Percentiles rank a stretch among this genome's conserved stretches.
Conservation (phyloP, 2,329 filamentous ascomycete species). For the Phyllosticta citribraziliensis region DNA sequence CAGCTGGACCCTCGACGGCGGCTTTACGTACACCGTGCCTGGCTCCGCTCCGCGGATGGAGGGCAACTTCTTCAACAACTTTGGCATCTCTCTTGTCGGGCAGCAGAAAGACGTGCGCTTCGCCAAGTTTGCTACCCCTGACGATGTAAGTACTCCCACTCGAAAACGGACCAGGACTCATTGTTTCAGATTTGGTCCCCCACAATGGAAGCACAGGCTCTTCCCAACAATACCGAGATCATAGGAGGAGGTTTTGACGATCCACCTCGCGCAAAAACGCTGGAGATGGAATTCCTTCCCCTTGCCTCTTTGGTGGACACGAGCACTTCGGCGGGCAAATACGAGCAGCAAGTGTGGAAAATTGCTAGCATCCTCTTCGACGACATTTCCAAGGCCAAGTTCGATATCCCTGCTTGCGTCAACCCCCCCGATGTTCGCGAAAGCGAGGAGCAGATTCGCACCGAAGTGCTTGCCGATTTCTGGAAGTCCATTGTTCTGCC, state of each 20-base stretch:
- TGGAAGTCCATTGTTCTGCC: conserved; percentile 42
- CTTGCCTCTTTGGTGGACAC: conserved; percentile 40
- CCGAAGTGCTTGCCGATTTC: conserved; percentile 58
- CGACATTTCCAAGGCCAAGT: background rate
- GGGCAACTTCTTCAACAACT: conserved; percentile 43
- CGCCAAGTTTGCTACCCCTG: conserved; percentile 47
- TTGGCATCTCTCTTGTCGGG: conserved; percentile 51
- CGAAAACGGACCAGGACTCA: conserved; percentile 8
- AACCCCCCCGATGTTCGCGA: conserved; percentile 29
- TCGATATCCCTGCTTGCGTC: conserved; percentile 41
- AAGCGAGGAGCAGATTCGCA: conserved; percentile 31
- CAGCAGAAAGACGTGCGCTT: conserved; percentile 56
- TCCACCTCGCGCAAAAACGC: conserved; percentile 4
- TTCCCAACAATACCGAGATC: background rate
- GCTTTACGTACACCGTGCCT: conserved; percentile 54
- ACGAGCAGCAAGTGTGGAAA: conserved; percentile 75
- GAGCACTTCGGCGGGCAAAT: conserved; percentile 29
- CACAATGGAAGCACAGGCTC: conserved; percentile 1
- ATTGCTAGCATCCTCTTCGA: conserved; percentile 73
- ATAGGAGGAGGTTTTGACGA: background rate
- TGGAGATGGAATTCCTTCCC: conserved; percentile 36
- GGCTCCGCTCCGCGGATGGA: conserved; percentile 30
- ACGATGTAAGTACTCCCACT: conserved; percentile 25
- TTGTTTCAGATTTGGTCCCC: conserved; percentile 5
- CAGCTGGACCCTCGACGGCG: conserved; percentile 66